A percentile compares a stretch with the other conserved stretches of the same genome.
These are phyloP conservation scores for Sclerotinia trifoliorum DNA, from an alignment of 2,329 filamentous ascomycete species.

Conservation along the genomic window DNA sequence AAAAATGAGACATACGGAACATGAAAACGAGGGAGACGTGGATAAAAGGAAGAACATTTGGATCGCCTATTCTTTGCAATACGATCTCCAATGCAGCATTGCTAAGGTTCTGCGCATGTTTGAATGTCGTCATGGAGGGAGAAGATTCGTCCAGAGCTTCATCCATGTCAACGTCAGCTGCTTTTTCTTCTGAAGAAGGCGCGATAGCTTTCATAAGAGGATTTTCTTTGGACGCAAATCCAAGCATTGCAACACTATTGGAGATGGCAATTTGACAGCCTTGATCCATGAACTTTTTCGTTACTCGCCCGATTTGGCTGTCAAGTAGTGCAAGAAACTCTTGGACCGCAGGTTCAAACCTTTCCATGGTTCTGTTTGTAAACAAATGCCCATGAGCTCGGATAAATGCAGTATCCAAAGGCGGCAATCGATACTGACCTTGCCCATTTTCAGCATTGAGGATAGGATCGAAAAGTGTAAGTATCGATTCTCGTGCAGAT, in stretches of 20 bases:
- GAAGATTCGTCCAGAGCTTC: conserved; percentile 14
- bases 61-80: conserved; percentile 30
- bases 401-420: conserved; percentile 61
- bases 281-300: conserved; percentile 47
- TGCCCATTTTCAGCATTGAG: conserved; percentile 43
- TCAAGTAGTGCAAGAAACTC: conserved; percentile 57
- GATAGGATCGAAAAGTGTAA: conserved; percentile 65
- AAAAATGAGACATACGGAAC: conserved; percentile 25
- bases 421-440: conserved; percentile 42
- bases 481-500: conserved; percentile 67
- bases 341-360: conserved; percentile 46
- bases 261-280: conserved; percentile 58
- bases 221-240: conserved; percentile 37
- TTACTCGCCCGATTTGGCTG: conserved; percentile 54
- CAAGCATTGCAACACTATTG: conserved; percentile 38
- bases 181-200: conserved; percentile 13
- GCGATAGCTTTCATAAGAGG: conserved; percentile 33
- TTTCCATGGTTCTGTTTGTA: conserved; percentile 48
- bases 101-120: conserved; percentile 26
- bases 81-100: conserved; percentile 27
- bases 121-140: conserved; percentile 22
- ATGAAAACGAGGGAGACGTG: conserved; percentile 33
- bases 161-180: conserved; percentile 24
- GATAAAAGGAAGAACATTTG: conserved; percentile 31
- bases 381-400: conserved; percentile 65